Evolutionary conservation across 106 monocot species (phyloP).

Genomic region (Dendrobium officinale): DNA sequence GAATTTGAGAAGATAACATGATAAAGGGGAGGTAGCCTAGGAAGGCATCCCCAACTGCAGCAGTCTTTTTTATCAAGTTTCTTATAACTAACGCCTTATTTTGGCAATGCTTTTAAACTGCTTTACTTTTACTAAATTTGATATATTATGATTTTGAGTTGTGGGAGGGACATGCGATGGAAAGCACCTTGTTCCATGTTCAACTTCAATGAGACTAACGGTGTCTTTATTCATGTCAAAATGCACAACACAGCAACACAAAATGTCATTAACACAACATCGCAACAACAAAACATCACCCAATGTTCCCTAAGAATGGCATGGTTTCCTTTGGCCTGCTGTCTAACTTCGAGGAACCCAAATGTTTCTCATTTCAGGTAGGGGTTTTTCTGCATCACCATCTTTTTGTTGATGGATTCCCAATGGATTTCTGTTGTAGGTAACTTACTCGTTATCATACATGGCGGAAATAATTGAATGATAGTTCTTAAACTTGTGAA

Average conservation of each 20-base stretch:
- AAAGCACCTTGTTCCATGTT: background rate
- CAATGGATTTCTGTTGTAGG: background rate
- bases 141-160: background rate
- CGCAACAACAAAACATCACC: background rate
- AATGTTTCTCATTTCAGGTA: background rate
- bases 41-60: background rate
- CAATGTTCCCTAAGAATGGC: background rate
- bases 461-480: background rate
- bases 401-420: background rate
- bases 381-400: background rate
- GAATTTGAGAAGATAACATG: background rate
- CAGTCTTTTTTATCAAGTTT: background rate
- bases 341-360: background rate
- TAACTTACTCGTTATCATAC: background rate
- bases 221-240: background rate
- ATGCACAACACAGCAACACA: background rate
- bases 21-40: background rate
- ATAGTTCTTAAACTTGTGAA: background rate
- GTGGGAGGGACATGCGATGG: background rate
- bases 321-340: background rate
- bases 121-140: background rate
- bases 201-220: background rate
- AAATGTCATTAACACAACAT: background rate
- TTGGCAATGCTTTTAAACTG: background rate
- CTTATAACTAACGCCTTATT: background rate